phyloP scores from a whole-genome alignment of 192 early-diverging fungal species.

The Haplosporangium gracile region DNA sequence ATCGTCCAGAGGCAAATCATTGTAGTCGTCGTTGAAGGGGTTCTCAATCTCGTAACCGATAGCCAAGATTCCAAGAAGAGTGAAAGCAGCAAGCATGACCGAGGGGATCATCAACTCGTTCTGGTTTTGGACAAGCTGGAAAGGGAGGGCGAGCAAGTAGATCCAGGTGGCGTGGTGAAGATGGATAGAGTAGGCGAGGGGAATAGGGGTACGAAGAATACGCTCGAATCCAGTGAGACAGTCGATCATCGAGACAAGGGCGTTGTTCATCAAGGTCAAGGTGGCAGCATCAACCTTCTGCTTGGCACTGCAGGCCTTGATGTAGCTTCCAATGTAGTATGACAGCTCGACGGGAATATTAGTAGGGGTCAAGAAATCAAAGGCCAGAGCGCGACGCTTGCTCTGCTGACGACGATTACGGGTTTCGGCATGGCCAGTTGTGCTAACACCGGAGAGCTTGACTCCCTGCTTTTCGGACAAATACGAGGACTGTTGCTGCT shows the following conservation, averaged over 20 bases:
- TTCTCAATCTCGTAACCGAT: conserved; percentile 95
- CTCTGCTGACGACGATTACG: conserved; percentile 30
- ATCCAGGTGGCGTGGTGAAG: conserved; percentile 85
- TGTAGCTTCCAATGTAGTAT: conserved; percentile 72
- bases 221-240: conserved; percentile 83
- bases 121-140: conserved; percentile 73
- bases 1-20: conserved; percentile 75
- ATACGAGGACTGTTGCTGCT: background rate
- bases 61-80: conserved; percentile 85
- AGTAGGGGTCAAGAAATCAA: conserved; percentile 41
- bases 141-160: conserved; percentile 85
- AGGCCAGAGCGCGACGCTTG: conserved; percentile 30
- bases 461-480: conserved; percentile 19
- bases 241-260: conserved; percentile 65
- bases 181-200: conserved; percentile 90
- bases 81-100: conserved; percentile 76
- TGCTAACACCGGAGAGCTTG: background rate
- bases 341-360: conserved; percentile 73
- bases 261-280: conserved; percentile 62
- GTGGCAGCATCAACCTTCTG: conserved; percentile 61
- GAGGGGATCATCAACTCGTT: conserved; percentile 76
- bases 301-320: conserved; percentile 46
- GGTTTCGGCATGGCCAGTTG: background rate
- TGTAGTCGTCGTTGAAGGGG: conserved; percentile 87
- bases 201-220: conserved; percentile 89